These are phyloP conservation scores for Leccinum barrowsii DNA, from an alignment of 768 basidiomycete species.

Conservation along the genomic window DNA sequence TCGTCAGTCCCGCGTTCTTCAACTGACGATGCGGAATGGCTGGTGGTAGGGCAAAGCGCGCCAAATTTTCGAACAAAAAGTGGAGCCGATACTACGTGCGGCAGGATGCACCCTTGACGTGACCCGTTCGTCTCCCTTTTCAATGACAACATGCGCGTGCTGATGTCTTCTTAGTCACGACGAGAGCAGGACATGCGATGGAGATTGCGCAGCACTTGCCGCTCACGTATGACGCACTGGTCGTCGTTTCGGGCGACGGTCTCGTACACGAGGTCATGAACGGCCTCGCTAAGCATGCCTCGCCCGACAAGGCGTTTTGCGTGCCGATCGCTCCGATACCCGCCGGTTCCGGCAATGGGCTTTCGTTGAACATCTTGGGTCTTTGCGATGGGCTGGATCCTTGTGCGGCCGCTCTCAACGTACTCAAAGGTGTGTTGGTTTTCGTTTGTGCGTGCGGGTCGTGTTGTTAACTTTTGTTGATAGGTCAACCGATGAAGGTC, in stretches of 20 bases:
- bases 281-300: conserved; percentile 66
- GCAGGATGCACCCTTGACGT: conserved; percentile 63
- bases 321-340: conserved; percentile 78
- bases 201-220: conserved; percentile 57
- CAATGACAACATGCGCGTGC: neutral
- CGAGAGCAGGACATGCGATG: conserved; percentile 57
- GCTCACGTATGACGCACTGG: conserved; percentile 66
- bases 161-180: conserved; percentile 49
- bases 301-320: conserved; percentile 56
- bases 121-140: conserved; percentile 44
- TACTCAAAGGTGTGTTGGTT: conserved; percentile 58
- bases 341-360: conserved; percentile 78
- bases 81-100: conserved; percentile 70
- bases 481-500: conserved; percentile 69
- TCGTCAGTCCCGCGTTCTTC: neutral
- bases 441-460: neutral
- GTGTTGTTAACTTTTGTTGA: neutral
- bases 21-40: neutral
- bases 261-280: conserved; percentile 82
- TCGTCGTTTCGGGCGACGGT: conserved; percentile 81
- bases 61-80: conserved; percentile 48
- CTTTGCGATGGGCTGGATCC: conserved; percentile 66
- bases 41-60: conserved; percentile 55
- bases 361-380: conserved; percentile 72
- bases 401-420: conserved; percentile 70